phyloP scores from a whole-genome alignment of 257 asterid species.

The Lithospermum erythrorhizon region DNA sequence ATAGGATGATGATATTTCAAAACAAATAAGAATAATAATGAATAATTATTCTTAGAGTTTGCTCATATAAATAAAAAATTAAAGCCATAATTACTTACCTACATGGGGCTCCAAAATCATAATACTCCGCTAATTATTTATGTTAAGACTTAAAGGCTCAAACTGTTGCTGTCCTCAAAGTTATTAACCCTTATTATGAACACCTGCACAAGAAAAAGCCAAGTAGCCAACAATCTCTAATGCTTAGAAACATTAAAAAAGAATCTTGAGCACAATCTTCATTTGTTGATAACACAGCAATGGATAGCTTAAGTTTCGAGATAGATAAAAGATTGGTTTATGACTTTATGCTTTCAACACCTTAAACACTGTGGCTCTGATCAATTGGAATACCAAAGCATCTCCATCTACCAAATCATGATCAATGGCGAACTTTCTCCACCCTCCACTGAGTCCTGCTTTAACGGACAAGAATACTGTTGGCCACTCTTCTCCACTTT shows the following conservation, averaged over 20 bases:
- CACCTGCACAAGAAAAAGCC: conserved; percentile 19
- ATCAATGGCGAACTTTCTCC: conserved; percentile 77
- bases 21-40: no score
- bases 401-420: conserved; percentile 83
- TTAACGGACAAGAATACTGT: conserved; percentile 56
- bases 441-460: conserved; percentile 83
- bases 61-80: no score
- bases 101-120: not conserved
- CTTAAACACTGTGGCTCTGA: conserved; percentile 46
- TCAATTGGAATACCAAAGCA: conserved; percentile 60
- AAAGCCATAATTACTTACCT: no score
- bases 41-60: no score
- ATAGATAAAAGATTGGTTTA: not conserved
- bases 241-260: no score
- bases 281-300: no score
- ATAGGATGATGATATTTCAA: no score
- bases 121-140: not conserved
- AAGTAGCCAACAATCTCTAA: not conserved
- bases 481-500: conserved; percentile 60
- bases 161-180: conserved; percentile 10
- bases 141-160: not conserved
- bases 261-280: not conserved
- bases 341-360: conserved; percentile 13
- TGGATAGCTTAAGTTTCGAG: not conserved
- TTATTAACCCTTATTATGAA: conserved; percentile 32